These are phyloP conservation scores for Combretum micranthum DNA, from an alignment of 345 rosid genomes.

Conservation along the genomic window DNA sequence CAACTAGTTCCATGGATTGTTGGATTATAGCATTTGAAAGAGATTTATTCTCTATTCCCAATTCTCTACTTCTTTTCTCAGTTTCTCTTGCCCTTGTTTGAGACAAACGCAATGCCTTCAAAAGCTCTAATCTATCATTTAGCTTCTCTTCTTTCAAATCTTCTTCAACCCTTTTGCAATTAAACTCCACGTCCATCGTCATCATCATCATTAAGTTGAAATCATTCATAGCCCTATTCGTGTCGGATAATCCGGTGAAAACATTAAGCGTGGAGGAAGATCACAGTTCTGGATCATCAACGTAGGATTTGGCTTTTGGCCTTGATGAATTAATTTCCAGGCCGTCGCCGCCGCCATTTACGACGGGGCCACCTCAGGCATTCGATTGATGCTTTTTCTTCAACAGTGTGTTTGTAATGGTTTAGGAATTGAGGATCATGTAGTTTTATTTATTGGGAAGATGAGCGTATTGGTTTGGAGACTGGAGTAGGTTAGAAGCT, in stretches of 20 bases:
- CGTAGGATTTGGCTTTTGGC: no score
- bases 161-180: no score
- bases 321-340: no score
- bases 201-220: slow-evolving; percentile 9
- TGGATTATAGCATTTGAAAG: slow-evolving; percentile 23
- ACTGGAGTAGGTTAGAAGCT: no score
- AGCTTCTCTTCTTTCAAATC: neutral
- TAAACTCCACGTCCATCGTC: neutral
- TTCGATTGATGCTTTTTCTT: no score
- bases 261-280: slow-evolving; percentile 48
- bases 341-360: no score
- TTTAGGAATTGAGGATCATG: no score
- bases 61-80: slow-evolving; percentile 33
- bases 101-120: slow-evolving; percentile 55
- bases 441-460: no score
- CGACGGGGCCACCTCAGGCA: no score
- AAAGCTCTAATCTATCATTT: slow-evolving; percentile 34
- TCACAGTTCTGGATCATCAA: slow-evolving; percentile 43
- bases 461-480: no score
- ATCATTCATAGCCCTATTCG: neutral
- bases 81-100: slow-evolving; percentile 69
- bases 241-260: slow-evolving; percentile 24
- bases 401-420: no score
- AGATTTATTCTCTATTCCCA: slow-evolving; percentile 34
- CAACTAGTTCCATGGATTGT: slow-evolving; percentile 36